phyloP scores from a whole-genome alignment of 148 eudicot species.

The Persicaria maculosa region DNA sequence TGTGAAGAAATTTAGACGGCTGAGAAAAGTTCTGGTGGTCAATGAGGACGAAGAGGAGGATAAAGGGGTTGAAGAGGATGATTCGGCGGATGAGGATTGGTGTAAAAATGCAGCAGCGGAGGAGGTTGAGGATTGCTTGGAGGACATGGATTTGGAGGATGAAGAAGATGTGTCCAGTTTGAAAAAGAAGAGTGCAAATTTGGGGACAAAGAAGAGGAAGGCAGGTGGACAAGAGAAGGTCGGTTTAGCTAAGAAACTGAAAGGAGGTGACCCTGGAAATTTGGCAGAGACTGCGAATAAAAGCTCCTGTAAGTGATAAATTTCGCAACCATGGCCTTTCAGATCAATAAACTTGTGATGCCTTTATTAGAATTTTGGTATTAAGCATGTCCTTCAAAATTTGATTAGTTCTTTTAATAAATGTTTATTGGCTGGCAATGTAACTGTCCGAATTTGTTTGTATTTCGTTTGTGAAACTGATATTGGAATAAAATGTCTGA shows the following conservation, averaged over 20 bases:
- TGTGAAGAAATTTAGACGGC: conserved; percentile 38
- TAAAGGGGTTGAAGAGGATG: conserved; percentile 28
- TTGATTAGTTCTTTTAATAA: neutral
- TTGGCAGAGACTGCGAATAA: conserved; percentile 20
- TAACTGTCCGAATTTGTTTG: neutral
- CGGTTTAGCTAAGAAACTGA: conserved; percentile 41
- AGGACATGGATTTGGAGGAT: conserved; percentile 53
- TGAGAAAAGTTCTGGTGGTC: conserved; percentile 40
- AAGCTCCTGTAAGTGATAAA: conserved; percentile 37
- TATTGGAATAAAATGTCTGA: neutral
- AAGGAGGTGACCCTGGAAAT: conserved; percentile 25
- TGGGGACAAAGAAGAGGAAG: conserved; percentile 26
- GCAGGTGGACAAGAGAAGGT: conserved; percentile 20
- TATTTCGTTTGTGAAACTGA: neutral
- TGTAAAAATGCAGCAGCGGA: conserved; percentile 38
- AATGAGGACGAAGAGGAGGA: conserved; percentile 43
- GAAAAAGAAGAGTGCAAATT: conserved; percentile 16
- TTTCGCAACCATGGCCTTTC: neutral
- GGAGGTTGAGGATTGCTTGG: conserved; percentile 36
- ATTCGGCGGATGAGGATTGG: conserved; percentile 83
- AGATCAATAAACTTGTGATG: neutral
- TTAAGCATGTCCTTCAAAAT: neutral
- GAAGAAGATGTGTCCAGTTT: conserved; percentile 28
- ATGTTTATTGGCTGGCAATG: neutral
- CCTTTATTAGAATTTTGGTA: neutral